Evolutionary conservation across 805 yeast genomes (phyloP), one percentile per base, ranked within the genome.

Genomic region (Schwanniomyces polymorphus): DNA sequence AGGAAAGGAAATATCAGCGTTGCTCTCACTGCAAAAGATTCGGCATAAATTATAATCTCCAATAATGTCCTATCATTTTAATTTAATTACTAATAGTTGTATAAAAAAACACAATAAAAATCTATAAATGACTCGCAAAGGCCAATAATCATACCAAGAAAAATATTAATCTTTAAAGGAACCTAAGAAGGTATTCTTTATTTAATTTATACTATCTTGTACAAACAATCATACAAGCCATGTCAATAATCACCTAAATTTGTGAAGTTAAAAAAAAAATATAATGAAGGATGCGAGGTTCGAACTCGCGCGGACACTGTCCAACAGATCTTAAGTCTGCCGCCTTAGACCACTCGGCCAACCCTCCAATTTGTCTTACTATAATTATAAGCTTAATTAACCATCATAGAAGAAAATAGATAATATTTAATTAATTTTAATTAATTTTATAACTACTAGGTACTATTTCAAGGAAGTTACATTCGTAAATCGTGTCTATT

Each of bases 281-380:
- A 58, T 60, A 57, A 47, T 67, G 70, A 65, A 65, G 70, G 70
- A 58, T 67, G 70, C 70, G 72, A 64, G 70, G 68, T 66, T 67
- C 72, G 72, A 67, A 66, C 72, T 65, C 72, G 71, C 72, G 72
- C 72, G 72, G 72, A 67, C 70, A 49, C 47, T 53, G 70, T 67
- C 72, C 72, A 67, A 60, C 61, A 59, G 72, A 67, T 63, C 72
- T 67, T 67, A 66, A 66, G 72, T 67, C 72, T 58, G 61, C 71
- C 72, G 72, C 72, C 72, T 66, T 64, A 61, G 70, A 63, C 70
- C 69, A 65, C 70, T 64, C 70, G 71, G 70, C 69, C 70, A 65
- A 63, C 70, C 70, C 70, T 67, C 71, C 72, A 58, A 37, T 18
- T 18, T 18, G 1, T 28, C 14, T 28, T 28, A 11, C 6, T 28